Evolutionary conservation across 768 basidiomycete species (phyloP), one percentile per base, ranked within the genome.

Genomic region (Tephrocybe sp.): DNA sequence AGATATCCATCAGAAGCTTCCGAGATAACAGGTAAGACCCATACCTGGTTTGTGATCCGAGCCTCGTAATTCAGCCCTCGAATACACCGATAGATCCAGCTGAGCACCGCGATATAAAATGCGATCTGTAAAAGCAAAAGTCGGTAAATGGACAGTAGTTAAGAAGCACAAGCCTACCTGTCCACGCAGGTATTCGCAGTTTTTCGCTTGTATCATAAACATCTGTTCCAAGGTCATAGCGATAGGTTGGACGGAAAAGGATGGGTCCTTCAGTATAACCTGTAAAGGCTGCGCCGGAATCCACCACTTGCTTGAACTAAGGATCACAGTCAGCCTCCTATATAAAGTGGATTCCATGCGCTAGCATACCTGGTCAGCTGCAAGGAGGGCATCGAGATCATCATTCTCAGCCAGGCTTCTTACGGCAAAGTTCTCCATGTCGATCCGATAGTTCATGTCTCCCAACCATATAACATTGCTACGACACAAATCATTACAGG

Each of bases 141-240:
- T 28, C 24, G 15, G 11, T 21, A 27, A 34, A 24, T 26, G 12
- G 12, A 28, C 16, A 13, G 12, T 2, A 4, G 15, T 28, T 24
- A 9, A 1, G 11, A 18, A 25, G 9, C 21, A 25, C 31, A 44
- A 31, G 55, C 78, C 51, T 48, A 93, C 93, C 93, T 59, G 96
- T 98, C 95, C 95, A 98, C 15, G 96, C 92, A 5, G 97, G 97
- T 62, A 97, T 87, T 21, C 97, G 82, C 79, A 86, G 83, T 73
- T 98, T 99, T 69, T 98, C 97, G 63, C 92, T 90, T 12, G 92
- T 89, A 65, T 99, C 97, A 64, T 98, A 99, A 40, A 76, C 76
- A 54, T 97, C 88, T 8, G 93, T 84, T 9, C 84, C 82, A 5
- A 86, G 62, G 61, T 89, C 85, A 61, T 95, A 98, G 55, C 92